A percentile compares a stretch with the other conserved stretches of the same genome.
Evolutionary conservation across 345 rosid genomes (phyloP).

Genomic region (Boechera retrofracta): DNA sequence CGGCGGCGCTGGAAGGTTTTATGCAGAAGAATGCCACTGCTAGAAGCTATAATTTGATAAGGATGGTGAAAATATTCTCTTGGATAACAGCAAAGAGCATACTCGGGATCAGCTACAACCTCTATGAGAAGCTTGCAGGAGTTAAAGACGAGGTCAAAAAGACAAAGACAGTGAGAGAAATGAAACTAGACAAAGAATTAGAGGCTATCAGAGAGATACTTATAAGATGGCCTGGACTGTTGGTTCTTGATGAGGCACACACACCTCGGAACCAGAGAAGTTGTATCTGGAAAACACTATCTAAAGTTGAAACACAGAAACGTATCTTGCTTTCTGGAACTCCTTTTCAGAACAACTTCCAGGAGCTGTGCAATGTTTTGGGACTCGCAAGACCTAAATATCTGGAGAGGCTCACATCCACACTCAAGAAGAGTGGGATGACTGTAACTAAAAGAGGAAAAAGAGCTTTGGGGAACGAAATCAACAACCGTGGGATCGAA

Average conservation of each 20-base stretch:
- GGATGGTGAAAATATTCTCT: constrained; percentile 65
- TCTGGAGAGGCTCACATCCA: constrained; percentile 35
- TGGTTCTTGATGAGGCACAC: constrained; percentile 85
- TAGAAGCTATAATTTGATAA: constrained; percentile 25
- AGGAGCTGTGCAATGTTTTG: constrained; percentile 57
- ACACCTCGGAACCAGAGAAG: constrained; percentile 68
- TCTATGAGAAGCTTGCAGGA: constrained; percentile 63
- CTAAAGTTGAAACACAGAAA: constrained; percentile 58
- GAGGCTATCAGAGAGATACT: constrained; percentile 51
- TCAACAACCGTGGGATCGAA: constrained; percentile 42
- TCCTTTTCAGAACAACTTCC: constrained; percentile 85
- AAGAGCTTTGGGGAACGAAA: constrained; percentile 5
- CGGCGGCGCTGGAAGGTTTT: constrained; percentile 35
- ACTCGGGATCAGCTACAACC: constrained; percentile 64
- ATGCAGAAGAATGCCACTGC: constrained; percentile 11
- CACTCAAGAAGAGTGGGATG: constrained; percentile 46
- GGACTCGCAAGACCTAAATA: constrained; percentile 47
- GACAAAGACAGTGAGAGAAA: constrained; percentile 28
- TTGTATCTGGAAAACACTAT: constrained; percentile 62
- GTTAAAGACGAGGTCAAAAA: constrained; percentile 35
- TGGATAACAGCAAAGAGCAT: constrained; percentile 65
- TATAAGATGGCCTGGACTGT: constrained; percentile 53
- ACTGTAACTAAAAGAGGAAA: constrained; percentile 36
- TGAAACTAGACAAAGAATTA: constrained; percentile 26
- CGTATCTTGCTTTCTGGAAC: constrained; percentile 83